These are phyloP conservation scores for Podospora appendiculata DNA, from an alignment of 495 filamentous ascomycete species.

Conservation along the genomic window DNA sequence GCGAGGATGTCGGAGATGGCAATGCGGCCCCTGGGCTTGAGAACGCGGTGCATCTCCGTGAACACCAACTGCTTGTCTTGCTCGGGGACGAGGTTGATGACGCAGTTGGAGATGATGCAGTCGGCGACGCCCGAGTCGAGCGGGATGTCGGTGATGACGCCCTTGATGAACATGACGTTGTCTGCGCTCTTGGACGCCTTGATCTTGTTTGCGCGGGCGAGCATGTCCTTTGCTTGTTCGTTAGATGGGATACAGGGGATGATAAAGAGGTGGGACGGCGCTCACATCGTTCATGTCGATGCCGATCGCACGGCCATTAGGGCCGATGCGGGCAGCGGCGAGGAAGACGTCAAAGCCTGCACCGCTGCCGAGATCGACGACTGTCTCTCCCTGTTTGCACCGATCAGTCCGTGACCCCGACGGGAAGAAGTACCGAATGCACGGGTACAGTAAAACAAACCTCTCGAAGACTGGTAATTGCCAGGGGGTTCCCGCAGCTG, in stretches of 20 bases:
- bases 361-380: slow-evolving; percentile 57
- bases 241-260: background rate
- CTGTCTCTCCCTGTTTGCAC: slow-evolving; percentile 46
- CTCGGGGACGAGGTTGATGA: slow-evolving; percentile 57
- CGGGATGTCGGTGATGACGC: slow-evolving; percentile 45
- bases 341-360: slow-evolving; percentile 60
- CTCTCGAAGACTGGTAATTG: slow-evolving; percentile 43
- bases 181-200: slow-evolving; percentile 22
- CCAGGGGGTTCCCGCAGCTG: slow-evolving; percentile 59
- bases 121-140: slow-evolving; percentile 38
- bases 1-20: slow-evolving; percentile 60
- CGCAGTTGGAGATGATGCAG: slow-evolving; percentile 52
- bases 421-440: background rate
- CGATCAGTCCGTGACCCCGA: too few species aligned
- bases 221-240: slow-evolving; percentile 44
- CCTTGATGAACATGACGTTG: slow-evolving; percentile 47
- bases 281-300: slow-evolving; percentile 59
- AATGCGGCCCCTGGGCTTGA: slow-evolving; percentile 53
- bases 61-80: slow-evolving; percentile 51
- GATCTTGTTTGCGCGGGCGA: slow-evolving; percentile 41
- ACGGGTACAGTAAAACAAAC: slow-evolving; percentile 19
- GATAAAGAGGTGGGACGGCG: background rate
- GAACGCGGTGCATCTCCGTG: slow-evolving; percentile 52
- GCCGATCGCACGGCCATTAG: slow-evolving; percentile 48
- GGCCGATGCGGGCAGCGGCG: slow-evolving; percentile 49